A percentile compares a stretch with the other conserved stretches of the same genome.
Conservation (phyloP, 176 grass and related monocot species). For the Raddia distichophylla region DNA sequence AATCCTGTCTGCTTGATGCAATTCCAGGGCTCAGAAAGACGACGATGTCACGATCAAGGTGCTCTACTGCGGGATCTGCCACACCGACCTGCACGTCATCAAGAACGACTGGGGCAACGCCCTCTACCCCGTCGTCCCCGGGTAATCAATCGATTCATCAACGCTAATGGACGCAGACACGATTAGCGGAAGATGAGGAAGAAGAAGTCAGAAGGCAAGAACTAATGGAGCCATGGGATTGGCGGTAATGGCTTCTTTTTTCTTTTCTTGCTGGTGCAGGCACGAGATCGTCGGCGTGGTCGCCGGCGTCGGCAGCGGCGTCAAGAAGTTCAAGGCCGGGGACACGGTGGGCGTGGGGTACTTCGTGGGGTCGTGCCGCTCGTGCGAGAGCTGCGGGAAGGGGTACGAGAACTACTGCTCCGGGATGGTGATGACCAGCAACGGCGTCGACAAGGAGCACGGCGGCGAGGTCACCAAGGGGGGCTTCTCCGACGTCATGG, state of each 20-base stretch:
- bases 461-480: conserved; percentile 52
- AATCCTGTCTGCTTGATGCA: not conserved
- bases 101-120: conserved; percentile 74
- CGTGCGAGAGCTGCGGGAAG: conserved; percentile 58
- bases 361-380: conserved; percentile 61
- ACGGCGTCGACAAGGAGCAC: conserved; percentile 53
- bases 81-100: conserved; percentile 68
- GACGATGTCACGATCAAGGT: conserved; percentile 78
- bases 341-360: conserved; percentile 70
- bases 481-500: conserved; percentile 63
- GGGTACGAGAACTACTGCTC: conserved; percentile 65
- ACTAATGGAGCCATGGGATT: not conserved
- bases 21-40: conserved; percentile 48
- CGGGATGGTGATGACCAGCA: conserved; percentile 53
- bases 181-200: not conserved
- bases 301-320: conserved; percentile 48
- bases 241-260: not conserved
- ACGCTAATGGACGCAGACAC: not conserved
- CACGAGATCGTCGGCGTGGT: conserved; percentile 66
- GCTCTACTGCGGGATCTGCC: conserved; percentile 76
- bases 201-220: not conserved
- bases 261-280: not conserved
- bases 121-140: conserved; percentile 69
- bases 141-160: conserved; percentile 46
- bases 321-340: conserved; percentile 53